phyloP scores from a whole-genome alignment of 192 early-diverging fungal genomes.

The Coemansia sp. region DNA sequence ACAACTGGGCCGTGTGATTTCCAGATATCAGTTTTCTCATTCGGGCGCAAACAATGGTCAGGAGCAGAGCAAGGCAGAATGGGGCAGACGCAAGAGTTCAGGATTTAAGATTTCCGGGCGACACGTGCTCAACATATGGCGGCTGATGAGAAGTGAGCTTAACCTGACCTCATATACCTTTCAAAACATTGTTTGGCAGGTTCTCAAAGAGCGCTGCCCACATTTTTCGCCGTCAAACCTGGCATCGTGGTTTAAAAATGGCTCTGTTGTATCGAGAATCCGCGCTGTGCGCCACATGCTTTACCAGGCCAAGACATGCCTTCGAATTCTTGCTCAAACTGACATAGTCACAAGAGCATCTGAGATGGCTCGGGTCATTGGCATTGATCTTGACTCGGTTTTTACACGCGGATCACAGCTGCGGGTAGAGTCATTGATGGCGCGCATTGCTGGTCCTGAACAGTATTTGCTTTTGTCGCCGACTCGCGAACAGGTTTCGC shows the following conservation, averaged over 20 bases:
- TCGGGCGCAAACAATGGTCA: neutral
- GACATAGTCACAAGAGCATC: slow-evolving; percentile 68
- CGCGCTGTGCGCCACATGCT: slow-evolving; percentile 67
- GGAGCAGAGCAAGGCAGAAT: slow-evolving; percentile 24
- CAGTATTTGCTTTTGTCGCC: slow-evolving; percentile 81
- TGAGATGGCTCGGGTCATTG: slow-evolving; percentile 90
- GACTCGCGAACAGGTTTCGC: slow-evolving; percentile 69
- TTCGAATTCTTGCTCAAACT: slow-evolving; percentile 73
- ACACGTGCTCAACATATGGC: slow-evolving; percentile 88
- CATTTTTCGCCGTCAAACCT: slow-evolving; percentile 62
- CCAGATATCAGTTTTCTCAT: neutral
- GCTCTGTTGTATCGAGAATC: slow-evolving; percentile 55
- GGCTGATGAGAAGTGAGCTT: slow-evolving; percentile 76
- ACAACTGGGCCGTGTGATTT: slow-evolving; percentile 55
- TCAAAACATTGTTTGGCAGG: slow-evolving; percentile 70
- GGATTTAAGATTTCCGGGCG: slow-evolving; percentile 68
- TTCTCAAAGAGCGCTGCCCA: slow-evolving; percentile 71
- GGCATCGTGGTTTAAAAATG: slow-evolving; percentile 65
- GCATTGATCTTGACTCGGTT: slow-evolving; percentile 85
- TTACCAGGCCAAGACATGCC: slow-evolving; percentile 62
- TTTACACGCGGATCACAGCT: slow-evolving; percentile 89
- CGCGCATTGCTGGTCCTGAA: slow-evolving; percentile 70
- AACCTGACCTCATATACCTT: slow-evolving; percentile 76
- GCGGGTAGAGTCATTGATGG: slow-evolving; percentile 80
- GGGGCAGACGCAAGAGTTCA: slow-evolving; percentile 66